Percentiles rank a stretch among this genome's conserved stretches.
Evolutionary conservation across 2,329 filamentous ascomycete genomes (phyloP).

Genomic region (Paraphaeosphaeria minitans): DNA sequence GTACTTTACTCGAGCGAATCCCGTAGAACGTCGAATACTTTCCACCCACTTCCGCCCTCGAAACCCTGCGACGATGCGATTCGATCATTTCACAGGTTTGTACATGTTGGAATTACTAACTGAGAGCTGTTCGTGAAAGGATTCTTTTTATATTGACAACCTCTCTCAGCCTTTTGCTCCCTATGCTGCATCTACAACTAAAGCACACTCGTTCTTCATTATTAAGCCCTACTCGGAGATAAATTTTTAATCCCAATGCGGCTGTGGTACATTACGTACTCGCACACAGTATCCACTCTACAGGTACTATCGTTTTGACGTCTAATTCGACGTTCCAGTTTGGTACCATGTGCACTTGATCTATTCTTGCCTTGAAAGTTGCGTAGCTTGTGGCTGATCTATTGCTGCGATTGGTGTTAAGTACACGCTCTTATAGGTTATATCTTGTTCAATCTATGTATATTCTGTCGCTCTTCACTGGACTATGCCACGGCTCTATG

Average conservation of each 20-base stretch:
- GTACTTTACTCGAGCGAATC: conserved; percentile 47
- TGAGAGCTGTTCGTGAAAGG: not conserved
- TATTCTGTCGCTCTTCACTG: not conserved
- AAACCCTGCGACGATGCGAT: conserved; percentile 10
- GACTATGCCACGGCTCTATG: not conserved
- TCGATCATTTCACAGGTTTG: conserved; percentile 5
- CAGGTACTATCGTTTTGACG: not conserved
- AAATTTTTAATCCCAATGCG: not conserved
- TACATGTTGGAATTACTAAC: not conserved
- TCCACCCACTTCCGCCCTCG: conserved; percentile 16
- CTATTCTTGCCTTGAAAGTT: not conserved
- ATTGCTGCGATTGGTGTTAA: not conserved
- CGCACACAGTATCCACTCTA: not conserved
- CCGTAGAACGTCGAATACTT: conserved; percentile 38
- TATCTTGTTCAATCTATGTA: not conserved
- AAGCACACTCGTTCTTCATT: not conserved
- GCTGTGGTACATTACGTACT: not conserved
- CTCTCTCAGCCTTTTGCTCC: not conserved
- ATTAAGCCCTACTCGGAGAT: not conserved
- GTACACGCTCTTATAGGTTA: not conserved
- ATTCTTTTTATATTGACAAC: not conserved
- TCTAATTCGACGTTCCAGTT: not conserved
- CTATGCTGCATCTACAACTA: not conserved
- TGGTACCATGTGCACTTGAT: conserved; percentile 2
- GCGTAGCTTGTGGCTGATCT: not conserved